Percentiles rank a stretch among this genome's conserved stretches.
Evolutionary conservation across 139 green algal species (phyloP).

Genomic region (Diplosphaera chodatii): DNA sequence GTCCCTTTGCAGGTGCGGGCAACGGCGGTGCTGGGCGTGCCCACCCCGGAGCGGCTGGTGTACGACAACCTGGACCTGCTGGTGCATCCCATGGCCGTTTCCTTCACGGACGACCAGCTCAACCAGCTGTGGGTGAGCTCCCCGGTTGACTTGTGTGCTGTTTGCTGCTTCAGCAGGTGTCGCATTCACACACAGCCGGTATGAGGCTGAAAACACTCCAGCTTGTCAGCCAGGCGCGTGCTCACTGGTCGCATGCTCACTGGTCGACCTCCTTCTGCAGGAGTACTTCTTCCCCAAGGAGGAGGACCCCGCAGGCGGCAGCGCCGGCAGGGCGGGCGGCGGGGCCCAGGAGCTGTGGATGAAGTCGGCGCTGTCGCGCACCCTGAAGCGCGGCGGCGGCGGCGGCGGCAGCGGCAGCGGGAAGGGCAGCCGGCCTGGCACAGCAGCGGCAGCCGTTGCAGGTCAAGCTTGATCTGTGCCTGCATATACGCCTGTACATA

Average conservation of each 20-base stretch:
- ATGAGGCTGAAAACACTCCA: too few relatives aligned
- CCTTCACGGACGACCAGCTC: constrained; percentile 47
- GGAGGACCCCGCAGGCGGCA: constrained; percentile 10
- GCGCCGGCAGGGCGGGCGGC: constrained; percentile 15
- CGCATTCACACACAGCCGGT: too few relatives aligned
- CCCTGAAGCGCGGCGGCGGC: constrained; percentile 1
- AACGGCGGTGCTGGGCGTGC: constrained; percentile 14
- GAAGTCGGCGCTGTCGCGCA: constrained; percentile 10
- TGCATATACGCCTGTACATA: too few relatives aligned
- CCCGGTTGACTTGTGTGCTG: too few relatives aligned
- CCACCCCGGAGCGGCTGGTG: constrained; percentile 21
- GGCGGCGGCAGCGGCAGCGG: too few relatives aligned
- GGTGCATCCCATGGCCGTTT: constrained; percentile 53
- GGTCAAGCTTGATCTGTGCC: too few relatives aligned
- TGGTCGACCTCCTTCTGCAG: too few relatives aligned
- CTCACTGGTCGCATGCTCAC: too few relatives aligned
- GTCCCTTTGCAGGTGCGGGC: constrained; percentile 10
- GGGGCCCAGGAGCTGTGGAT: constrained; percentile 24
- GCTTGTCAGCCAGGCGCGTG: too few relatives aligned
- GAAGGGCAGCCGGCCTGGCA: too few relatives aligned
- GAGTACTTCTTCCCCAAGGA: constrained; percentile 57
- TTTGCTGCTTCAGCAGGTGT: too few relatives aligned
- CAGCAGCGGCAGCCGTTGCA: neutral
- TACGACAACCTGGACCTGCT: constrained; percentile 63
- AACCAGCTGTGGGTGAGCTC: too few relatives aligned